Evolutionary conservation across 2,329 filamentous ascomycete genomes (phyloP), one percentile per base, ranked within the genome.

Genomic region (Aspergillus sp.): DNA sequence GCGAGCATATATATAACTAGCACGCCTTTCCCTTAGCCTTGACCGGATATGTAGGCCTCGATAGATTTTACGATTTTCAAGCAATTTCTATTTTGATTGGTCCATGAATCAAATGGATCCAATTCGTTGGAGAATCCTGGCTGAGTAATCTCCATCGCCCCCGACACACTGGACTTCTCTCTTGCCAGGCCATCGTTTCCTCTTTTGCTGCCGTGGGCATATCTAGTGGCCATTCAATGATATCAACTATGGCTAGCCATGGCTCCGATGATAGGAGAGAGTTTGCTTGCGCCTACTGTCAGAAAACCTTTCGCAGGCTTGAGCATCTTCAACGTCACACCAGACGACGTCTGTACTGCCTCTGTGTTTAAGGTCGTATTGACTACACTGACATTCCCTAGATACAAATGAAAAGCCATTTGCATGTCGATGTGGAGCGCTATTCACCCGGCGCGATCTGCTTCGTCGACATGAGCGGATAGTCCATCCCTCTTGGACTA

Each of bases 361-460:
- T 31, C 15, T 19, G 19, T 19, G 7, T 3, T 19, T 30, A 13
- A 1, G 17, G 7, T 7, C 7, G 15, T 6, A 3, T 19, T 13
- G 13, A 7, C 4, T 2, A 15, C 7, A 41, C 30, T 34, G 28
- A 34, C 25, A 23, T 22, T 22, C 17, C 13, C 4, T 22, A 52
- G 49, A 52, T 22, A 52, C 49, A 34, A 52, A 52, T 52, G 49
- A 52, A 31, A 52, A 52, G 28, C 49, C 49, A 11, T 52, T 52
- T 9, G 49, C 15, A 17, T 52, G 49, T 38, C 49, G n/a, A 3
- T 52, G 49, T 52, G 49, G 28, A 22, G 2, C 3, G 1, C 19
- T 2, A 7, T 47, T 47, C 45, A 47, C 15, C 8, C 45, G 45
- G 13, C 45, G 45, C 45, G 45, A 47, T 22, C 45, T 47, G 4